Conservation (phyloP, 2,329 filamentous ascomycete genomes). For the Colletotrichum spinosum region DNA sequence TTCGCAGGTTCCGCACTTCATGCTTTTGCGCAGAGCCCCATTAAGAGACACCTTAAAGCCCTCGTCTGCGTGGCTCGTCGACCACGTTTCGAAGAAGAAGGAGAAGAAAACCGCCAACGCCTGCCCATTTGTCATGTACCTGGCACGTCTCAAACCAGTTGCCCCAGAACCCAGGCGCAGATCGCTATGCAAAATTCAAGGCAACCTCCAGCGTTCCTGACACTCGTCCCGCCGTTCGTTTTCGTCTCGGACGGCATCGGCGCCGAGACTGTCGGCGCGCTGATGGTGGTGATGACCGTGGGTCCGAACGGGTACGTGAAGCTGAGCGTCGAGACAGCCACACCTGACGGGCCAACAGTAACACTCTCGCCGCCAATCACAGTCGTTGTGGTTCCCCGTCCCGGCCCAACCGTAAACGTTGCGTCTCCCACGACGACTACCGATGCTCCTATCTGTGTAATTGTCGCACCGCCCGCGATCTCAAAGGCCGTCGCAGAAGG, state of each 20-base stretch:
- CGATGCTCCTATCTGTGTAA: conserved; percentile 61
- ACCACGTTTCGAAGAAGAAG: neutral
- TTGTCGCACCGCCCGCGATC: conserved; percentile 64
- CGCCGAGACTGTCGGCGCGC: conserved; percentile 42
- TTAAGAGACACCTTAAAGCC: neutral
- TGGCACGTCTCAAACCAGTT: conserved; percentile 24
- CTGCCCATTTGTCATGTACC: conserved; percentile 22
- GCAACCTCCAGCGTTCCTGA: conserved; percentile 31
- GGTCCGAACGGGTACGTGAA: conserved; percentile 59
- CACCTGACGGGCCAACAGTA: conserved; percentile 62
- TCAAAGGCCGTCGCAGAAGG: conserved; percentile 54
- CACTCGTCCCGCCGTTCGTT: conserved; percentile 15
- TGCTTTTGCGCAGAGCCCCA: conserved; percentile 24
- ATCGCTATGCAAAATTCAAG: conserved; percentile 52
- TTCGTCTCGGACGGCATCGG: conserved; percentile 26
- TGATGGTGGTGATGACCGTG: conserved; percentile 56
- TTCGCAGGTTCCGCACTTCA: conserved; percentile 12
- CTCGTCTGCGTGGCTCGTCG: neutral
- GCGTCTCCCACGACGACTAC: conserved; percentile 61
- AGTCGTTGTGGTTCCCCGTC: conserved; percentile 53
- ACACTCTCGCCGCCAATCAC: conserved; percentile 63
- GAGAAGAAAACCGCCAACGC: conserved; percentile 11
- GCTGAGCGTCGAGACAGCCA: conserved; percentile 59
- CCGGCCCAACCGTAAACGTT: conserved; percentile 64
- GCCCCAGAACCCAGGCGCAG: conserved; percentile 50